Conservation (phyloP, 345 rosid species). For the Psidium friedrichsthalianum region DNA sequence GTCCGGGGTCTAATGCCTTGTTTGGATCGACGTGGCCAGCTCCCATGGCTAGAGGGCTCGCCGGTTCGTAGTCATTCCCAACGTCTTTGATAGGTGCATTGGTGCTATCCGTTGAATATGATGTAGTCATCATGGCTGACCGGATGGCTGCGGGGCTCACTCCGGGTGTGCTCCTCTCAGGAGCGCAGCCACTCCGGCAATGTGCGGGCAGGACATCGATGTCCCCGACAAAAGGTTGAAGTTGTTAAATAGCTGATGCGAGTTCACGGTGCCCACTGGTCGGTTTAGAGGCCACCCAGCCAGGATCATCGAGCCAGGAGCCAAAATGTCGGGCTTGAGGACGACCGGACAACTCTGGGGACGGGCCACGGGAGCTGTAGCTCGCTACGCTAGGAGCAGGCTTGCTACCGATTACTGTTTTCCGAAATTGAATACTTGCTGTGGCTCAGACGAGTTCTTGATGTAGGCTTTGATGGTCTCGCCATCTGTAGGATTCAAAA, state of each 20-base stretch:
- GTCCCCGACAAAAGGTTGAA: conserved; percentile 46
- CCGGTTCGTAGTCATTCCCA: conserved; percentile 7
- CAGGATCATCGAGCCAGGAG: conserved; percentile 32
- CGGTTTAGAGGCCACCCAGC: conserved; percentile 44
- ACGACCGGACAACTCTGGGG: conserved; percentile 32
- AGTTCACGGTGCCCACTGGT: not conserved
- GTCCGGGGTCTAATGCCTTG: conserved; percentile 48
- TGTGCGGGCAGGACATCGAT: conserved; percentile 52
- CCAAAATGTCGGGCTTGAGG: conserved; percentile 49
- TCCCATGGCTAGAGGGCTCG: conserved; percentile 40
- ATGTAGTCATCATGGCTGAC: conserved; percentile 53
- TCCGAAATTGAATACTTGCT: conserved; percentile 25
- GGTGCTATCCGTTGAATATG: conserved; percentile 19
- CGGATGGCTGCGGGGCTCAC: conserved; percentile 53
- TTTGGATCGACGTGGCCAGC: conserved; percentile 47
- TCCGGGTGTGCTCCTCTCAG: conserved; percentile 34
- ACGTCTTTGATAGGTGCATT: conserved; percentile 10
- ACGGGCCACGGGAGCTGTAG: conserved; percentile 57
- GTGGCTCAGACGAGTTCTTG: conserved; percentile 12
- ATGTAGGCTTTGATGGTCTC: conserved; percentile 25
- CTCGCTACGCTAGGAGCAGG: conserved; percentile 31
- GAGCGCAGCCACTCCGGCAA: conserved; percentile 41
- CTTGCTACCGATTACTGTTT: conserved; percentile 15
- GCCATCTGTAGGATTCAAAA: conserved; percentile 12
- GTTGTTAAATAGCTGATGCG: conserved; percentile 2